Evolutionary conservation across 768 basidiomycete genomes (phyloP).

Genomic region (Russula foetens): DNA sequence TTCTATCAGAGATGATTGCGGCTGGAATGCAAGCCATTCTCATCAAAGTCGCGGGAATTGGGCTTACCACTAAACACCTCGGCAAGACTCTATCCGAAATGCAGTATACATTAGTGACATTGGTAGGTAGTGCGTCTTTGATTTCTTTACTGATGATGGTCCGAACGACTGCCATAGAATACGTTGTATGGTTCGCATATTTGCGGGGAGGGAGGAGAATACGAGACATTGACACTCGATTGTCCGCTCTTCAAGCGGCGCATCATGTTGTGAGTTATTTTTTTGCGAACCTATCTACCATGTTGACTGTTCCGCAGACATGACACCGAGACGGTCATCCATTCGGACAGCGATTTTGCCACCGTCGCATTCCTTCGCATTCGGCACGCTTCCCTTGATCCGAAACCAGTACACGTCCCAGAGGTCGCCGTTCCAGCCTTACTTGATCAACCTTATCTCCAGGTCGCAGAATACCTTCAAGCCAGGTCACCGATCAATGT

Average conservation of each 20-base stretch:
- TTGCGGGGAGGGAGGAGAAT: constrained; percentile 98
- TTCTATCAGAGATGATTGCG: constrained; percentile 81
- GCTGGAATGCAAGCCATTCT: constrained; percentile 73
- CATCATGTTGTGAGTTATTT: constrained; percentile 56
- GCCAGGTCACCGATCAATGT: not conserved
- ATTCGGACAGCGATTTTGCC: constrained; percentile 75
- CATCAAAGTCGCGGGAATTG: constrained; percentile 95
- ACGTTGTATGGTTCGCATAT: constrained; percentile 80
- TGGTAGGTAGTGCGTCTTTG: constrained; percentile 40
- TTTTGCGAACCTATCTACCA: not conserved
- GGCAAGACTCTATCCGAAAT: constrained; percentile 69
- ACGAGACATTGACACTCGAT: constrained; percentile 88
- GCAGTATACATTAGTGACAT: constrained; percentile 57
- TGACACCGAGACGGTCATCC: constrained; percentile 63
- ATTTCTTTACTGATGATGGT: not conserved
- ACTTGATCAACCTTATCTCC: constrained; percentile 38
- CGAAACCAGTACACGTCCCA: constrained; percentile 34
- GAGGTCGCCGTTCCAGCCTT: constrained; percentile 39
- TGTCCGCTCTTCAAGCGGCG: constrained; percentile 79
- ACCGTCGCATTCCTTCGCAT: constrained; percentile 89
- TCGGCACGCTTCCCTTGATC: constrained; percentile 52
- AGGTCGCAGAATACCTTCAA: constrained; percentile 10
- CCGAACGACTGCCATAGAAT: constrained; percentile 41
- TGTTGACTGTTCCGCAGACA: constrained; percentile 32
- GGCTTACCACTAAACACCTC: constrained; percentile 69